phyloP scores from a whole-genome alignment of 768 basidiomycete species.

The Crepidotus variabilis region DNA sequence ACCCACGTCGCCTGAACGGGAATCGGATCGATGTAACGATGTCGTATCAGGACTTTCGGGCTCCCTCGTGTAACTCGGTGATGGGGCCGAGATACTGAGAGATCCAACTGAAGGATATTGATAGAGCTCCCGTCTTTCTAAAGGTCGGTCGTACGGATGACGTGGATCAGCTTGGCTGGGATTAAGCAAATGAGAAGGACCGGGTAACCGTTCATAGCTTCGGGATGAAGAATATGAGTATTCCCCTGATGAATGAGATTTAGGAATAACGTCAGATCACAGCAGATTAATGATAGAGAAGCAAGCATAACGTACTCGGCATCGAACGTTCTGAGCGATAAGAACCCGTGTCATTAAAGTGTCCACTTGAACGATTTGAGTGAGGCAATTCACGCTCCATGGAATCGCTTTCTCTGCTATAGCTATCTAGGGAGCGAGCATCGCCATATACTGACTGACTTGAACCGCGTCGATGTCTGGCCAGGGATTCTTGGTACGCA shows the following conservation, averaged over 20 bases:
- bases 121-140: constrained; percentile 15
- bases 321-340: constrained; percentile 3
- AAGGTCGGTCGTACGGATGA: constrained; percentile 7
- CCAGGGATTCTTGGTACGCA: constrained; percentile 12
- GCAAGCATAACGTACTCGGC: constrained; percentile 4
- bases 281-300: constrained; percentile 1
- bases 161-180: constrained; percentile 3
- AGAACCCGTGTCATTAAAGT: constrained; percentile 4
- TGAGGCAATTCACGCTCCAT: constrained; percentile 3
- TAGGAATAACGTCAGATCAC: background rate
- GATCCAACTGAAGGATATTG: constrained; percentile 13
- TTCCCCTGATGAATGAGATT: background rate
- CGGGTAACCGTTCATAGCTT: constrained; percentile 3
- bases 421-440: constrained; percentile 14
- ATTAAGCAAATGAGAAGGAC: constrained; percentile 5
- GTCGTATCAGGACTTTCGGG: constrained; percentile 12
- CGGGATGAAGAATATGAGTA: background rate
- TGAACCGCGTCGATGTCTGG: constrained; percentile 17
- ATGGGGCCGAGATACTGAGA: constrained; percentile 14
- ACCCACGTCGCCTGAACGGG: constrained; percentile 19
- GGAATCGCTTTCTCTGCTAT: constrained; percentile 7
- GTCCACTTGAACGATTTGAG: constrained; percentile 4
- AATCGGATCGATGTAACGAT: constrained; percentile 10
- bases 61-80: constrained; percentile 9
- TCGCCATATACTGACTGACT: constrained; percentile 19